phyloP scores from a whole-genome alignment of 495 filamentous ascomycete genomes.

The Tetracladium marchalianum region DNA sequence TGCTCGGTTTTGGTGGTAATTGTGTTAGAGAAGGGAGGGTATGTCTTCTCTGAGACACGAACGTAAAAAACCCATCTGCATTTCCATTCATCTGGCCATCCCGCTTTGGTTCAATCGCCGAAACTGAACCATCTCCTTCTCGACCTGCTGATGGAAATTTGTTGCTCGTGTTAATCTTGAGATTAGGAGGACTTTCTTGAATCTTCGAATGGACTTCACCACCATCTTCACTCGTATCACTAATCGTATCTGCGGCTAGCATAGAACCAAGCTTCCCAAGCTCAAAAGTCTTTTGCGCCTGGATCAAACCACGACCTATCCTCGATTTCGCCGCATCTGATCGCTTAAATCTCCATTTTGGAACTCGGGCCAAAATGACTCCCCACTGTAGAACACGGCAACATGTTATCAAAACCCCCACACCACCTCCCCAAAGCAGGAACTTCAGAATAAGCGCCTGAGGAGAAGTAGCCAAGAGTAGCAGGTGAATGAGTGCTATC shows the following conservation, averaged over 20 bases:
- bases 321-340: conserved; percentile 19
- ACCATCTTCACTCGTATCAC: neutral
- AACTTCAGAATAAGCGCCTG: conserved; percentile 76
- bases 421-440: conserved; percentile 79
- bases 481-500: conserved; percentile 69
- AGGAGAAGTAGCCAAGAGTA: conserved; percentile 68
- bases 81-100: neutral
- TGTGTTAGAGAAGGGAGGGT: conserved; percentile 11
- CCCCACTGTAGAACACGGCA: conserved; percentile 74
- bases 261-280: conserved; percentile 17
- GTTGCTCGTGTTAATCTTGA: conserved; percentile 6
- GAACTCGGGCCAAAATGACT: conserved; percentile 75
- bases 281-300: conserved; percentile 15
- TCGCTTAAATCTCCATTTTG: conserved; percentile 78
- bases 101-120: conserved; percentile 11
- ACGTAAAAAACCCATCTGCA: neutral
- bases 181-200: neutral
- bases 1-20: conserved; percentile 6
- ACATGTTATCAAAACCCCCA: conserved; percentile 65
- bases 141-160: neutral
- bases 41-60: conserved; percentile 10
- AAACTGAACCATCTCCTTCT: conserved; percentile 4
- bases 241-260: neutral
- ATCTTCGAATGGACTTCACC: conserved; percentile 4
- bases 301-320: conserved; percentile 12